phyloP scores from a whole-genome alignment of 805 yeast species.

The Metschnikowia shivogae region DNA sequence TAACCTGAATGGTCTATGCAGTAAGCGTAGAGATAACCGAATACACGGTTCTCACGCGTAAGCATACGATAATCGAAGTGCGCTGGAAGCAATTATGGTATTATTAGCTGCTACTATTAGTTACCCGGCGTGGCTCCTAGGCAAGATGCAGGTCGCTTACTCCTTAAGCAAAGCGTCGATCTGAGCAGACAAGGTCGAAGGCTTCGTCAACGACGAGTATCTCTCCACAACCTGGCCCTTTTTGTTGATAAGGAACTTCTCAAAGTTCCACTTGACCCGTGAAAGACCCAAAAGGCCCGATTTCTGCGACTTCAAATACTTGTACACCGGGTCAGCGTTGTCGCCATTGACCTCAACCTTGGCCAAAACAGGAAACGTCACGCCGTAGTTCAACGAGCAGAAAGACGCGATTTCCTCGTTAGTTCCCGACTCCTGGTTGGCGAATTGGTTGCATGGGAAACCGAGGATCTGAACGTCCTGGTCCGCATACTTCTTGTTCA shows the following conservation, averaged over 20 bases:
- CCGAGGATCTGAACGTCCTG: constrained; percentile 37
- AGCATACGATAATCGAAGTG: too few relatives aligned
- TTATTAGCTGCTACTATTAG: too few relatives aligned
- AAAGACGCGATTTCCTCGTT: constrained; percentile 62
- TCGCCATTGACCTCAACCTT: constrained; percentile 89
- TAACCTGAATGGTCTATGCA: too few relatives aligned
- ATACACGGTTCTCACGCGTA: too few relatives aligned
- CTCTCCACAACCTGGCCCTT: constrained; percentile 43
- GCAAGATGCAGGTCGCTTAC: neutral
- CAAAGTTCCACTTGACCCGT: constrained; percentile 45
- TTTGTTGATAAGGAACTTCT: constrained; percentile 40
- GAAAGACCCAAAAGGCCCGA: constrained; percentile 43
- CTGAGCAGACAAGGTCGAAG: constrained; percentile 22
- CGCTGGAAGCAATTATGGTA: too few relatives aligned
- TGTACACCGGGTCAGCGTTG: constrained; percentile 74
- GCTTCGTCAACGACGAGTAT: constrained; percentile 63
- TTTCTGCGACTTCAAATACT: constrained; percentile 62
- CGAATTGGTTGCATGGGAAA: constrained; percentile 45
- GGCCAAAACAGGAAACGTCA: constrained; percentile 80
- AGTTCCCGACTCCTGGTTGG: constrained; percentile 39
- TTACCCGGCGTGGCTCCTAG: too few relatives aligned
- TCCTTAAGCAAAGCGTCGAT: constrained; percentile 20
- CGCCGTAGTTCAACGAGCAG: constrained; percentile 83
- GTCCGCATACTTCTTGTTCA: constrained; percentile 37
- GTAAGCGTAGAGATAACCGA: too few relatives aligned